Evolutionary conservation across 768 basidiomycete species (phyloP).

Genomic region (Russula vinacea): DNA sequence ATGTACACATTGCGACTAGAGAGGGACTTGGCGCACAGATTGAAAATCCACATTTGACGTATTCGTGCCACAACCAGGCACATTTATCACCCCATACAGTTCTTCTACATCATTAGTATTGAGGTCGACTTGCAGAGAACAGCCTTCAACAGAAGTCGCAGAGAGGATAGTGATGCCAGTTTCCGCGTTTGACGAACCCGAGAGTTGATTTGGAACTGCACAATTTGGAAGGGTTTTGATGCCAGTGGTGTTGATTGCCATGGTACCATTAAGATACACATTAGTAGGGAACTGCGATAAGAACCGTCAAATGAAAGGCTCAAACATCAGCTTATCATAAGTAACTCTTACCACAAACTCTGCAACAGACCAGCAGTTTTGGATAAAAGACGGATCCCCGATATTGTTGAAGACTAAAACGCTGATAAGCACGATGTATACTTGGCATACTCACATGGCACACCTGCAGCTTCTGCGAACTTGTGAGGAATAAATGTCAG

Average conservation of each 20-base stretch:
- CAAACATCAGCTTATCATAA: not conserved
- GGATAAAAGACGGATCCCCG: conserved; percentile 57
- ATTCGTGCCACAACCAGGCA: conserved; percentile 36
- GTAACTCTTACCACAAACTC: conserved; percentile 45
- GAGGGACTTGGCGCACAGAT: conserved; percentile 36
- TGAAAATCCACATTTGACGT: conserved; percentile 41
- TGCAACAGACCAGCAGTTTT: conserved; percentile 50
- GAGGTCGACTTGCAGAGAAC: conserved; percentile 41
- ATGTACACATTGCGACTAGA: not conserved
- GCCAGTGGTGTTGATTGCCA: conserved; percentile 51
- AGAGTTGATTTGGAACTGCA: conserved; percentile 36
- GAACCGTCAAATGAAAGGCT: not conserved
- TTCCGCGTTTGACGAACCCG: conserved; percentile 33
- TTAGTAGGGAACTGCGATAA: conserved; percentile 43
- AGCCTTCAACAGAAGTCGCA: conserved; percentile 51
- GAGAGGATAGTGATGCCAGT: conserved; percentile 41
- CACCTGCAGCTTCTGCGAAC: conserved; percentile 29
- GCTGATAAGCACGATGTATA: conserved; percentile 39
- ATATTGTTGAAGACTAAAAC: conserved; percentile 46
- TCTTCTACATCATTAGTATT: conserved; percentile 39
- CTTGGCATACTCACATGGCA: not conserved
- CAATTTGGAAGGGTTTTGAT: conserved; percentile 51
- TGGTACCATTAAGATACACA: conserved; percentile 48
- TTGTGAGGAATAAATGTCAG: conserved; percentile 5
- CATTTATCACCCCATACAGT: conserved; percentile 51